Base-by-base conservation (phyloP, 768 basidiomycete species). In the Austroboletus eburneus region DNA sequence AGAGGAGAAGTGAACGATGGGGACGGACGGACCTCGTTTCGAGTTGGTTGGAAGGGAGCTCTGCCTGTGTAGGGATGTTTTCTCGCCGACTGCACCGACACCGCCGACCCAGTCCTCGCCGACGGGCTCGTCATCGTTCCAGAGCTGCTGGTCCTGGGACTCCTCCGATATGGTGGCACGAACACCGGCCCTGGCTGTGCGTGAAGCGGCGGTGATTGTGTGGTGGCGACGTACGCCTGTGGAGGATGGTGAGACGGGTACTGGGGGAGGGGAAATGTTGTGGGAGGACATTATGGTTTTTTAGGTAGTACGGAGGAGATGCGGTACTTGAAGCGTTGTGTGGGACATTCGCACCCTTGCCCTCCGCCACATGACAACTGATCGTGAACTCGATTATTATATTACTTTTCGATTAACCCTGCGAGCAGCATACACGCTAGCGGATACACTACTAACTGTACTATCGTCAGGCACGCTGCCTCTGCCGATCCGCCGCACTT, bases 11-110 rank as follows among this genome's bases (percentile, higher is more conserved):
- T 39, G 43, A 45, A 10, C 0, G n/a, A 23, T 18, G 5, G 34
- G 12, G 27, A 39, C 16, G 39, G 42, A 63, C 73, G 49, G 57
- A 86, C 88, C 81, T 60, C 84, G 78, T 70, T 85, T 84, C 58
- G 88, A 90, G 61, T 77, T 79, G 42, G 88, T 87, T 1, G 88
- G 88, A 46, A 91, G 75, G 20, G 88, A 91, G 47, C 79, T 80
- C 68, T 91, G 88, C 40, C 88, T 74, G 63, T 90, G 88, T 46
- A 91, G 73, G 33, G 79, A 81, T 8, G 81, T 77, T 66, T 88
- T 88, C 67, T 90, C 88, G 40, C 87, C 88, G 22, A 90, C 88
- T 37, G 85, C 86, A 33, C 88, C 88, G 42, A 88, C 80, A 20
- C 82, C 81, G 27, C 85, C 85, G 24, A 83, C 81, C 87, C 87